Evolutionary conservation across 140 eudicot species (phyloP).

Genomic region (Ambrosia hybrid): DNA sequence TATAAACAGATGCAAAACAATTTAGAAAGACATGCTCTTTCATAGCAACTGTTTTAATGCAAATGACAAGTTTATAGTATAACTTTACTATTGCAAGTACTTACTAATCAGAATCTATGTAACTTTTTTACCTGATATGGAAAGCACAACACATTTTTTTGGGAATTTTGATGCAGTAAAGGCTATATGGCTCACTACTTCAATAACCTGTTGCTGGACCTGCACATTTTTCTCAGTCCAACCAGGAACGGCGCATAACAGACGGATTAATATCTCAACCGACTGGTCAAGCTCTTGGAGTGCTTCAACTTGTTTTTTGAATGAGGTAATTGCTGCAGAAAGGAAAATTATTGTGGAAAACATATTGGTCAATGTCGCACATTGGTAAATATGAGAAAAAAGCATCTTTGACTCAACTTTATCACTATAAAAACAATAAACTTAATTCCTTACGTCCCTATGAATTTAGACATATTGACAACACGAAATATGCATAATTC

Average conservation of each 20-base stretch:
- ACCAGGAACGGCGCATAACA: constrained; percentile 93
- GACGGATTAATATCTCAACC: constrained; percentile 82
- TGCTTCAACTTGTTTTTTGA: constrained; percentile 85
- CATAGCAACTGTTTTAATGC: too few species aligned
- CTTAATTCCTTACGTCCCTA: too few species aligned
- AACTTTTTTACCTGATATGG: constrained; percentile 63
- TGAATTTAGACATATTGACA: too few species aligned
- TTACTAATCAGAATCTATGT: neutral
- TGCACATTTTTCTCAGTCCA: constrained; percentile 99
- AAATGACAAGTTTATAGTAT: too few species aligned
- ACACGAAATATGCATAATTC: too few species aligned
- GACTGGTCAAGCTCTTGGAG: constrained; percentile 64
- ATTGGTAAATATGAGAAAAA: neutral
- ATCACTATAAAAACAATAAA: neutral
- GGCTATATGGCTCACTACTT: constrained; percentile 71
- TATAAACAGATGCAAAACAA: neutral
- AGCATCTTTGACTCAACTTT: neutral
- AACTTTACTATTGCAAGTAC: neutral
- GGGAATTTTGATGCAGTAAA: constrained; percentile 84
- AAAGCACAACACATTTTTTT: constrained; percentile 91
- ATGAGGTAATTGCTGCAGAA: constrained; percentile 67
- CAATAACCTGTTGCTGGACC: constrained; percentile 99
- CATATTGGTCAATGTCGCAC: constrained; percentile 12
- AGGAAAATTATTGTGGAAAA: constrained; percentile 3
- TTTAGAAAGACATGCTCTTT: too few species aligned